Evolutionary conservation across 805 yeast genomes (phyloP).

Genomic region (Cyberlindnera xishuangbannaensis): DNA sequence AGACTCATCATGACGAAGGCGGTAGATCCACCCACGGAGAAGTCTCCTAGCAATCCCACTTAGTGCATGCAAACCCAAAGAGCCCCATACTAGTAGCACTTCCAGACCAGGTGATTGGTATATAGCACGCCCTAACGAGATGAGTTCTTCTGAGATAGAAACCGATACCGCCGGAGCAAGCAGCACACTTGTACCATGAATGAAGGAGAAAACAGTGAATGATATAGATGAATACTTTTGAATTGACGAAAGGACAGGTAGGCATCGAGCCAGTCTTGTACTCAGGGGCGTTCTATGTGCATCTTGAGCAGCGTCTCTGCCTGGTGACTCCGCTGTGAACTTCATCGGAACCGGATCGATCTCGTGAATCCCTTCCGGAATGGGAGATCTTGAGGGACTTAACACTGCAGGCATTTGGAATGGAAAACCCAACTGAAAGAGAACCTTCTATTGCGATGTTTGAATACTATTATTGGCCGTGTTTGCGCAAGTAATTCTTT

Average conservation of each 20-base stretch:
- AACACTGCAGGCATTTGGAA: no score
- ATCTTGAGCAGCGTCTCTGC: no score
- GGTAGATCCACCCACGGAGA: constrained; percentile 28
- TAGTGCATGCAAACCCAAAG: constrained; percentile 42
- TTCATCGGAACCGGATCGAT: no score
- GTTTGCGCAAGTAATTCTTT: no score
- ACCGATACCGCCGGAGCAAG: constrained; percentile 46
- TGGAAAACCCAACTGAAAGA: no score
- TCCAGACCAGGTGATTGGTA: constrained; percentile 55
- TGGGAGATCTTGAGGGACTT: no score
- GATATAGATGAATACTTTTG: constrained; percentile 62
- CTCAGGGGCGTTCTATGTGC: not conserved
- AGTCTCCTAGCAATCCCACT: constrained; percentile 47
- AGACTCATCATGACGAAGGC: constrained; percentile 20
- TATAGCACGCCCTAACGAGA: constrained; percentile 55
- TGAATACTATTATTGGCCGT: no score
- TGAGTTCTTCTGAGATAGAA: constrained; percentile 42
- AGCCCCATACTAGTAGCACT: constrained; percentile 38
- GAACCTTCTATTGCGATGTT: no score
- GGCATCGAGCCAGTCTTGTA: not conserved
- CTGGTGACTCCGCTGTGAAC: no score
- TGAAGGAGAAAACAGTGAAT: constrained; percentile 47
- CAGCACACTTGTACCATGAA: constrained; percentile 53
- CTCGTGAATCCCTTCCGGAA: no score
- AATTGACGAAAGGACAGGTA: constrained; percentile 19